A percentile compares a stretch with the other conserved stretches of the same genome.
phyloP scores from a whole-genome alignment of 2,329 filamentous ascomycete species.

The Colletotrichum sp. region DNA sequence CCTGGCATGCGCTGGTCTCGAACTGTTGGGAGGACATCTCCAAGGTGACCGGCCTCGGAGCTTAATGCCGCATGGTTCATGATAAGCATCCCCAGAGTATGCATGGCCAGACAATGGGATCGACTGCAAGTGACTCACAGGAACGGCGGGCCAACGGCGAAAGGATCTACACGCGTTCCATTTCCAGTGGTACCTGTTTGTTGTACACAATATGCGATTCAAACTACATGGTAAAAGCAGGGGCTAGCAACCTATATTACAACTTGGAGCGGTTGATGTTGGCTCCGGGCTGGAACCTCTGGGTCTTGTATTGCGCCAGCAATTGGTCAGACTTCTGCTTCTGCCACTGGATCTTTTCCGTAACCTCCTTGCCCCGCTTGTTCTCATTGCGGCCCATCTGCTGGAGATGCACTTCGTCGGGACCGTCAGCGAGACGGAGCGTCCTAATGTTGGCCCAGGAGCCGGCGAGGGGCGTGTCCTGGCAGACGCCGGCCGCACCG shows the following conservation, averaged over 20 bases:
- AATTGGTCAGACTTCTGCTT: constrained; percentile 68
- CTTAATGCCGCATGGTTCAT: constrained; percentile 7
- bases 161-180: neutral
- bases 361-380: constrained; percentile 66
- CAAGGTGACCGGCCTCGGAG: constrained; percentile 10
- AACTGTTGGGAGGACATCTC: constrained; percentile 4
- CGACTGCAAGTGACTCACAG: constrained; percentile 11
- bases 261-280: constrained; percentile 55
- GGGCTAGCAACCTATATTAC: constrained; percentile 30
- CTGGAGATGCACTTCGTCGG: constrained; percentile 91
- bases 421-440: constrained; percentile 87
- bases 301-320: constrained; percentile 61
- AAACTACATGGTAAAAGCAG: neutral
- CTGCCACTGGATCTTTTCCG: constrained; percentile 69
- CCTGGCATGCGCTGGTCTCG: neutral
- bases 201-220: neutral
- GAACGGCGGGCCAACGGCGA: constrained; percentile 13
- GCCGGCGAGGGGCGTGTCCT: constrained; percentile 89
- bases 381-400: constrained; percentile 86
- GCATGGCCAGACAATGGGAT: neutral
- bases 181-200: neutral
- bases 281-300: constrained; percentile 54
- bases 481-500: constrained; percentile 87
- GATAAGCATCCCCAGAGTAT: neutral
- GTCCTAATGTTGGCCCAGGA: constrained; percentile 86